Evolutionary conservation across 352 stramenopile species (phyloP).

Genomic region (Plasmopara muralis): DNA sequence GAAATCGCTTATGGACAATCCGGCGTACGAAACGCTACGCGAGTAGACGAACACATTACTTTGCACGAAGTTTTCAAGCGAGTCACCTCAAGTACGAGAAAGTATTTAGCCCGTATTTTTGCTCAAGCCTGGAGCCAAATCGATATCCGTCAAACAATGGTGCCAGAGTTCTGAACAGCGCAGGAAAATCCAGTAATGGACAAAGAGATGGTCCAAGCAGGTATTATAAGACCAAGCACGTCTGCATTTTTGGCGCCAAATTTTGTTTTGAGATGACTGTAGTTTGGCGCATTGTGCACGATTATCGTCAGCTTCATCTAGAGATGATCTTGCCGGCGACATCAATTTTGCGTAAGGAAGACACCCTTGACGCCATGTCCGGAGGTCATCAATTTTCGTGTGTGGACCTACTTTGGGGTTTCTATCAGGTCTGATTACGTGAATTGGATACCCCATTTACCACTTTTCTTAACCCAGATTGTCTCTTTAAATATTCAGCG

Average conservation of each 20-base stretch:
- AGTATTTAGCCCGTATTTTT: not conserved
- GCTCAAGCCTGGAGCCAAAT: not conserved
- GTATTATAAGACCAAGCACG: not conserved
- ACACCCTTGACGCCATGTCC: too few relatives aligned
- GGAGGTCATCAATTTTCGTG: too few relatives aligned
- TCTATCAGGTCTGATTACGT: too few relatives aligned
- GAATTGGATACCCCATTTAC: too few relatives aligned
- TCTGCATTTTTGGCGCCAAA: not conserved
- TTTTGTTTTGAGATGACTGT: slow-evolving; percentile 3
- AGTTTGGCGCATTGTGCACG: not conserved
- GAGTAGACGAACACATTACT: not conserved
- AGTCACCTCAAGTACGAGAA: not conserved
- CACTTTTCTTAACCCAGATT: too few relatives aligned
- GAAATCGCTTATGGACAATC: not conserved
- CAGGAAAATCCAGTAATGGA: not conserved
- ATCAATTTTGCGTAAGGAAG: too few relatives aligned
- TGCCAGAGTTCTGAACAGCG: not conserved
- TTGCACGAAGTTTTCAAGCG: not conserved
- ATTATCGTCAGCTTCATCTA: too few relatives aligned
- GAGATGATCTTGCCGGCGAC: too few relatives aligned
- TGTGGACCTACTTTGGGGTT: too few relatives aligned
- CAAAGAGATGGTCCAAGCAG: slow-evolving; percentile 3
- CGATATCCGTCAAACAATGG: slow-evolving; percentile 1
- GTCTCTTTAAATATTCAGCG: too few relatives aligned
- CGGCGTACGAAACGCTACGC: too few relatives aligned